phyloP scores from a whole-genome alignment of 257 asterid species.

The Asclepias syriaca region DNA sequence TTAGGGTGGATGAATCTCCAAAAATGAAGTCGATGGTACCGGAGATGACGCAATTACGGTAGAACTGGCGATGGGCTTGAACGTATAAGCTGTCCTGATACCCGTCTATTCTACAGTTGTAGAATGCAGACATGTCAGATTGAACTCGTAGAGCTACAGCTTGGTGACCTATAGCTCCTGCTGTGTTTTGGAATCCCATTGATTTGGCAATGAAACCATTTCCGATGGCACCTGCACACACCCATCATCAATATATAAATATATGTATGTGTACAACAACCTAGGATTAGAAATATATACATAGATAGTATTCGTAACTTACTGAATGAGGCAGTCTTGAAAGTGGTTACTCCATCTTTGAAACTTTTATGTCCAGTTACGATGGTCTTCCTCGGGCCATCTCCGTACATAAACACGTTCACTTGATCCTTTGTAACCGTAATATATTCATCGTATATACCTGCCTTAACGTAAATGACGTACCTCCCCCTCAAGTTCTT shows the following conservation, averaged over 20 bases:
- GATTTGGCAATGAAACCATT: neutral
- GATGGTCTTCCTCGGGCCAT: conserved; percentile 58
- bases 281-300: no score
- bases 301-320: conserved; percentile 7
- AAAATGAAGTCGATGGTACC: conserved; percentile 48
- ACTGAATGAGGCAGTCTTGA: conserved; percentile 45
- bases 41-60: conserved; percentile 22
- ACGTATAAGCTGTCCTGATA: conserved; percentile 9
- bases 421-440: conserved; percentile 38
- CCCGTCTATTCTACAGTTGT: conserved; percentile 9
- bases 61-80: conserved; percentile 7
- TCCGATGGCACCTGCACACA: conserved; percentile 5
- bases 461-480: conserved; percentile 61
- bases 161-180: conserved; percentile 10
- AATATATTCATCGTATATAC: conserved; percentile 50
- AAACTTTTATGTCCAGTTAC: conserved; percentile 42
- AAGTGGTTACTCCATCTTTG: conserved; percentile 43
- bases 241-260: neutral
- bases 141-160: conserved; percentile 11
- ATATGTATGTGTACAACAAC: no score
- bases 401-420: conserved; percentile 69
- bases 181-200: conserved; percentile 12
- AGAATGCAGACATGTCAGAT: conserved; percentile 2
- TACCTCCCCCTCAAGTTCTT: conserved; percentile 41
- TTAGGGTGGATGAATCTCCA: conserved; percentile 26